A percentile compares a stretch with the other conserved stretches of the same genome.
phyloP scores from a whole-genome alignment of 2,329 filamentous ascomycete species.

The Fonsecaea pugnacius region DNA sequence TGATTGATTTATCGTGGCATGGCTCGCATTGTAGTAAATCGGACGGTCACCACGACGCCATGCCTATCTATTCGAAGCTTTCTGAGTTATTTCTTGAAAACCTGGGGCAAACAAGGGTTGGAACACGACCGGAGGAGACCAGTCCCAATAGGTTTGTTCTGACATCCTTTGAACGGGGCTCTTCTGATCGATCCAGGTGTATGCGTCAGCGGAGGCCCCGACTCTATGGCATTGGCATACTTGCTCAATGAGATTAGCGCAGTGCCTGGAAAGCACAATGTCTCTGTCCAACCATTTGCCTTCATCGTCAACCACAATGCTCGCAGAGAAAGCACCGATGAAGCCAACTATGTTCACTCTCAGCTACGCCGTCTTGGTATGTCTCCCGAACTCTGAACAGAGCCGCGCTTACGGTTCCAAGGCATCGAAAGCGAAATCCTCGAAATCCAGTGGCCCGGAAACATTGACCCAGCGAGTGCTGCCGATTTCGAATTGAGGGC shows the following conservation, averaged over 20 bases:
- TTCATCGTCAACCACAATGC: constrained; percentile 67
- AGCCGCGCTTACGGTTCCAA: constrained; percentile 40
- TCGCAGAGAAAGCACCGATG: constrained; percentile 59
- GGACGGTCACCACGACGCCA: not conserved
- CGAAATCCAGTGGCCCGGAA: constrained; percentile 59
- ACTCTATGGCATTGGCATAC: constrained; percentile 93
- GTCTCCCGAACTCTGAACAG: constrained; percentile 20
- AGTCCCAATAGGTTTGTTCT: constrained; percentile 20
- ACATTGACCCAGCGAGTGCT: constrained; percentile 47
- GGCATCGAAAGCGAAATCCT: constrained; percentile 41
- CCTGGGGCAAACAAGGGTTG: constrained; percentile 8
- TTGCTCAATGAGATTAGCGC: constrained; percentile 62
- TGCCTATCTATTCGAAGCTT: not conserved
- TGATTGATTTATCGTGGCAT: not conserved
- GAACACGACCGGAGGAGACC: not conserved
- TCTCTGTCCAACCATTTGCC: constrained; percentile 49
- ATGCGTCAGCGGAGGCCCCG: constrained; percentile 88
- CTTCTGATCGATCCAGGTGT: constrained; percentile 46
- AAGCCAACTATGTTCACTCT: constrained; percentile 57
- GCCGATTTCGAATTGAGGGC: constrained; percentile 78
- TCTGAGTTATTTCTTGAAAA: constrained; percentile 4
- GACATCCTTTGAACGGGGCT: not conserved
- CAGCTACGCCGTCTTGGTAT: constrained; percentile 53
- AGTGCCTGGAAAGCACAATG: constrained; percentile 24
- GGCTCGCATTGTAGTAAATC: not conserved